phyloP scores from a whole-genome alignment of 331 rosid genomes.

The Rosa hybrid region DNA sequence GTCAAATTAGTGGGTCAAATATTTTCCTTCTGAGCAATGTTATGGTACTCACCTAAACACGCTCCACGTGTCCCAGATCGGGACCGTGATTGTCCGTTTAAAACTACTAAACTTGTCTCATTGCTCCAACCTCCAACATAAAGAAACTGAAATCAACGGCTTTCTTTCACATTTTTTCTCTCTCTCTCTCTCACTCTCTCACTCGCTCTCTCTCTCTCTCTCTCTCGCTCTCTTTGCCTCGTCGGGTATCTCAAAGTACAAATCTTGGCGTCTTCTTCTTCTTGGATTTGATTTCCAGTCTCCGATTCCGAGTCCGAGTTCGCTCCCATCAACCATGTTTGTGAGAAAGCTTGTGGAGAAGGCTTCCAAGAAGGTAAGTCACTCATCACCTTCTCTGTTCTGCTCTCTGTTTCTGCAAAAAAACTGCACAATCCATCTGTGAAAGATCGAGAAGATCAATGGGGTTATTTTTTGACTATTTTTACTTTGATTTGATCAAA shows the following conservation, averaged over 20 bases:
- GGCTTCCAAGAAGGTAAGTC: slow-evolving; percentile 78
- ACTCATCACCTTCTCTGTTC: neutral
- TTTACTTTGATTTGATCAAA: neutral
- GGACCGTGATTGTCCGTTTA: slow-evolving; percentile 19
- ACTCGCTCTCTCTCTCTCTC: neutral
- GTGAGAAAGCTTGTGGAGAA: slow-evolving; percentile 79
- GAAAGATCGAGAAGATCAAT: neutral
- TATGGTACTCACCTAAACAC: slow-evolving; percentile 14
- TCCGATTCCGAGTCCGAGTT: neutral
- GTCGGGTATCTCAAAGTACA: slow-evolving; percentile 63
- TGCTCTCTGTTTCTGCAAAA: neutral
- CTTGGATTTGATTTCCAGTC: neutral
- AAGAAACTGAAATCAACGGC: slow-evolving; percentile 40
- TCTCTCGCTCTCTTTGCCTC: slow-evolving; percentile 10
- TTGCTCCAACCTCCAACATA: neutral
- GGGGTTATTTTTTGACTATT: neutral
- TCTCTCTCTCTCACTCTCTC: neutral
- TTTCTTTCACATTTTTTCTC: neutral
- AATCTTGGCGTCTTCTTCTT: slow-evolving; percentile 10
- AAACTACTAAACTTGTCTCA: slow-evolving; percentile 26
- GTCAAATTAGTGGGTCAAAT: slow-evolving; percentile 21
- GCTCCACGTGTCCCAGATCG: slow-evolving; percentile 47
- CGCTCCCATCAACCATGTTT: slow-evolving; percentile 51
- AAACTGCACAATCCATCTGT: neutral
- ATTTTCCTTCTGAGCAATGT: neutral